Base-by-base conservation (phyloP, 257 asterid species). In the Salvia hispanica region DNA sequence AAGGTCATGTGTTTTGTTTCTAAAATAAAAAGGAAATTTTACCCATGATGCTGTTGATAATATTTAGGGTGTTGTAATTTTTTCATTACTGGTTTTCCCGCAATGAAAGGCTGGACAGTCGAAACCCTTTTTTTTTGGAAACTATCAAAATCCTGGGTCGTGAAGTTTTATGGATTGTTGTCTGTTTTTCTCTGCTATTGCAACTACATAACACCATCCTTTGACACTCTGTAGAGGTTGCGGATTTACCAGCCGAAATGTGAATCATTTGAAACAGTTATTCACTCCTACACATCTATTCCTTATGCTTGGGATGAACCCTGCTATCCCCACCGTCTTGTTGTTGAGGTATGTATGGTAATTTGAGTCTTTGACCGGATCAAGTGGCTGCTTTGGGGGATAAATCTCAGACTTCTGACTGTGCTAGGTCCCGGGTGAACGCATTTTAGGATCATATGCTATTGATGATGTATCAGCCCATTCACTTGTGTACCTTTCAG, bases 281-380 rank as follows among this genome's bases (percentile, higher is more conserved):
- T 90, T 76, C 88, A 90, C 80, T 84, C 95, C 72, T 93, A 90
- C 77, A 86, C 95, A 66, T 88, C 95, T 66, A 83, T 84, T 58
- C 84, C 85, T 50, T 93, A 88, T 79, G 94, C 99, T 43, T 93
- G 99, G 99, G 99, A 93, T 77, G 99, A 93, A 78, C 99, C 99
- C 36, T 90, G 92, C 77, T 85, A 81, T 75, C 95, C 95, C 7
- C 99, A 84, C 77, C 95, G 95, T 71, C 90, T 93, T 52, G 73
- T 77, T 60, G 72, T 93, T 68, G 99, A 93, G 99, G 99, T 93
- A 88, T 74, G 75, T 93, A 88, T 74, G 75, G 14, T 67, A 28
- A 47, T 76, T 74, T 50, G 43, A 39, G 43, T 39, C 9, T 5
- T 39, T 39, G 33, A 50, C 61, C 37, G 16, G 54, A 61, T 47